These are phyloP conservation scores for Lodderomyces margitis DNA, from an alignment of 1,139 yeast genomes.

Conservation along the genomic window DNA sequence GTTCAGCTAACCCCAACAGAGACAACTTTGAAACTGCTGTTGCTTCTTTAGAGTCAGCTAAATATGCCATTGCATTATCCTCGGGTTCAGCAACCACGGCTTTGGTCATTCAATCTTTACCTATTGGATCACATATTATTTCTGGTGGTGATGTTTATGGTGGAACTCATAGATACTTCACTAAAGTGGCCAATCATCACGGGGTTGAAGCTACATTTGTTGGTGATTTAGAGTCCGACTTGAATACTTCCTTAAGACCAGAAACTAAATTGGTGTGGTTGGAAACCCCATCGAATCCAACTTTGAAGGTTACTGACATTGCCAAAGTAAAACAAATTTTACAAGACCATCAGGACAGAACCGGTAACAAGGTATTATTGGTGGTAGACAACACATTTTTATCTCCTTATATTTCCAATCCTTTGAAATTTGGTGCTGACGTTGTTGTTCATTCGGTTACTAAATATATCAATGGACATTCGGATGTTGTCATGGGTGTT, in stretches of 20 bases:
- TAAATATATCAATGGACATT: slow-evolving; percentile 89
- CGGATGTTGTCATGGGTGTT: slow-evolving; percentile 88
- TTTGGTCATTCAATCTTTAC: slow-evolving; percentile 69
- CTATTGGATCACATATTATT: slow-evolving; percentile 70
- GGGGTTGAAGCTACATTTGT: slow-evolving; percentile 74
- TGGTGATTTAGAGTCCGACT: slow-evolving; percentile 58
- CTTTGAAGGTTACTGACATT: slow-evolving; percentile 74
- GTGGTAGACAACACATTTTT: slow-evolving; percentile 94
- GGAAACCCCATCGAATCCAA: slow-evolving; percentile 89
- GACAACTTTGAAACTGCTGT: slow-evolving; percentile 77
- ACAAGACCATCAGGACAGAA: slow-evolving; percentile 44
- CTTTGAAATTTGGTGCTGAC: slow-evolving; percentile 80
- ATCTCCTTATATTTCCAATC: slow-evolving; percentile 89
- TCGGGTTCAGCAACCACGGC: slow-evolving; percentile 91
- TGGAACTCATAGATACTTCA: slow-evolving; percentile 89
- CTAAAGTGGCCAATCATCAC: slow-evolving; percentile 79
- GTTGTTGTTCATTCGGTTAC: slow-evolving; percentile 87
- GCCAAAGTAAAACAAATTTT: slow-evolving; percentile 55
- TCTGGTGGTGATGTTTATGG: slow-evolving; percentile 91
- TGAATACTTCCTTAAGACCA: slow-evolving; percentile 52
- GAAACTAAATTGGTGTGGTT: slow-evolving; percentile 82
- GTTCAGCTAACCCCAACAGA: slow-evolving; percentile 89
- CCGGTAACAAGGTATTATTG: slow-evolving; percentile 51
- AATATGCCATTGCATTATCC: slow-evolving; percentile 74
- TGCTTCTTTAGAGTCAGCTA: slow-evolving; percentile 77